Evolutionary conservation across 2,329 filamentous ascomycete species (phyloP).

Genomic region (Ascomycota sp.): DNA sequence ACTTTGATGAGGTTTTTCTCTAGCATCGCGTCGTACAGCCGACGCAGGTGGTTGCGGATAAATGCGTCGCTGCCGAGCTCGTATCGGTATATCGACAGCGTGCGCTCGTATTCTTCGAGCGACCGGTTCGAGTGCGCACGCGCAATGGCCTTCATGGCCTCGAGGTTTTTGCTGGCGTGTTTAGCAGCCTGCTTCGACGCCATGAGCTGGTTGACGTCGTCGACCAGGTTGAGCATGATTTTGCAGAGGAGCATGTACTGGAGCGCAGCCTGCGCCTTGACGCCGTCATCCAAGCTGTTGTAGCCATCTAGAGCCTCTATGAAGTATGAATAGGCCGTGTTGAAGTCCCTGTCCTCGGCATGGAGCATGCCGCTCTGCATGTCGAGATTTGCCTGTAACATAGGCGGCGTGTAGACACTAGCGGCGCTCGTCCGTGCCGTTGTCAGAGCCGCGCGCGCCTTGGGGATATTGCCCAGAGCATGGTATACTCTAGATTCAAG

Average conservation of each 20-base stretch:
- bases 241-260: conserved; percentile 99
- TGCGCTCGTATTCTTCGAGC: conserved; percentile 90
- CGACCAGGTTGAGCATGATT: conserved; percentile 93
- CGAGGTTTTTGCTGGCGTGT: conserved; percentile 86
- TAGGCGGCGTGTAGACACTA: conserved; percentile 88
- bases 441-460: conserved; percentile 85
- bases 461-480: conserved; percentile 86
- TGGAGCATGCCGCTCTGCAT: conserved; percentile 99
- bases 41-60: conserved; percentile 88
- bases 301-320: conserved; percentile 97
- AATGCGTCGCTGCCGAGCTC: conserved; percentile 90
- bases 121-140: conserved; percentile 89
- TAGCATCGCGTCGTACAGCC: conserved; percentile 93
- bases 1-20: conserved; percentile 99
- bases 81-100: conserved; percentile 74
- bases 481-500: conserved; percentile 96
- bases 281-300: conserved; percentile 71
- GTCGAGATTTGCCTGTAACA: conserved; percentile 87
- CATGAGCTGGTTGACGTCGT: conserved; percentile 92
- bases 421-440: conserved; percentile 88
- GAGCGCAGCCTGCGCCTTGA: conserved; percentile 83
- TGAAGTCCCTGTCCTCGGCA: conserved; percentile 97
- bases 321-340: conserved; percentile 96
- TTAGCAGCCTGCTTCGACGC: conserved; percentile 90
- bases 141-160: conserved; percentile 98